Percentiles rank a stretch among this genome's conserved stretches.
Evolutionary conservation across 2,329 filamentous ascomycete genomes (phyloP).

Genomic region (Zelopaecilomyces penicillatus): DNA sequence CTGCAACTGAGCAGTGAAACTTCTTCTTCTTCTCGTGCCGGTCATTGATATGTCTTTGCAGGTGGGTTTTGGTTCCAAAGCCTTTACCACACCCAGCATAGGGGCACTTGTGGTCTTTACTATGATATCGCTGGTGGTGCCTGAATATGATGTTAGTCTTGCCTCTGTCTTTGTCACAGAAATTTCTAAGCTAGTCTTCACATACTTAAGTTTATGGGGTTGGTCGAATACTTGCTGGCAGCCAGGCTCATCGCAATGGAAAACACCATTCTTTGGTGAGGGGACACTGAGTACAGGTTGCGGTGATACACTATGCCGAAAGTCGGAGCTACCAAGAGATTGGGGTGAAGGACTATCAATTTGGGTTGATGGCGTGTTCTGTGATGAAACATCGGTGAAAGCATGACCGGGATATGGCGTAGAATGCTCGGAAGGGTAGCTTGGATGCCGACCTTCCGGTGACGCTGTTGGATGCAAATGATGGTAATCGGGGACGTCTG

Average conservation of each 20-base stretch:
- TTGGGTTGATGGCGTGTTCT: constrained; percentile 40
- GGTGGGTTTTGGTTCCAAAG: constrained; percentile 54
- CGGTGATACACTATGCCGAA: constrained; percentile 29
- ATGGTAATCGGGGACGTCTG: background rate
- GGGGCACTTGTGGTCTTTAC: constrained; percentile 49
- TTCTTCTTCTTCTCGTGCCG: constrained; percentile 52
- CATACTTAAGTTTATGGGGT: constrained; percentile 51
- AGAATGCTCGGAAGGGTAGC: constrained; percentile 32
- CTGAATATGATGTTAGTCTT: constrained; percentile 19
- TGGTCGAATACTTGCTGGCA: constrained; percentile 43
- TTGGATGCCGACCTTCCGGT: constrained; percentile 19
- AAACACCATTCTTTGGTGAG: constrained; percentile 22
- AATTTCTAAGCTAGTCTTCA: constrained; percentile 11
- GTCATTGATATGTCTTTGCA: constrained; percentile 55
- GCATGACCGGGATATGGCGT: constrained; percentile 31
- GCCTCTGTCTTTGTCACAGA: background rate
- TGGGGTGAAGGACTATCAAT: constrained; percentile 34
- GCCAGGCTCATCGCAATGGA: constrained; percentile 28
- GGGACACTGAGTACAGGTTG: constrained; percentile 15
- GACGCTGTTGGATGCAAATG: constrained; percentile 1
- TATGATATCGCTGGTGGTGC: constrained; percentile 54
- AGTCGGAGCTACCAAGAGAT: constrained; percentile 28
- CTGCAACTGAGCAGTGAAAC: constrained; percentile 47
- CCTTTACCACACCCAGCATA: constrained; percentile 45
- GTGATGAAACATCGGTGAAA: constrained; percentile 32